A percentile compares a stretch with the other conserved stretches of the same genome.
These are phyloP conservation scores for Neurospora sp. DNA, from an alignment of 2,329 filamentous ascomycete species.

Conservation along the genomic window DNA sequence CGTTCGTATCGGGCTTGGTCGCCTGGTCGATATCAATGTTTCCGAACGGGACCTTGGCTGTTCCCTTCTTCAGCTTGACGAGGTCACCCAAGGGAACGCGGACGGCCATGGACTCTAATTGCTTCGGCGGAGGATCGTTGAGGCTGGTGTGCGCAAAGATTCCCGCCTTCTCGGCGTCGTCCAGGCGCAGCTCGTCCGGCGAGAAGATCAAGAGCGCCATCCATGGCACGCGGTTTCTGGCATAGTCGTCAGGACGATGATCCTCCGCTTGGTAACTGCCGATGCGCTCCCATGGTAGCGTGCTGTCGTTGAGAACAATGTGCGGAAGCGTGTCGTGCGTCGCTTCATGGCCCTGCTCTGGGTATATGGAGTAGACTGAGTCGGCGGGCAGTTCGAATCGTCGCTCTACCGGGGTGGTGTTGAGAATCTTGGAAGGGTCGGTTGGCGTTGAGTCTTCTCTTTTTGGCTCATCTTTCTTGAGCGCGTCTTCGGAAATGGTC, in stretches of 20 bases:
- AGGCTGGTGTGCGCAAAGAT: constrained; percentile 10
- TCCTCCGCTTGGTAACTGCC: constrained; percentile 12
- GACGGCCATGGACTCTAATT: constrained; percentile 17
- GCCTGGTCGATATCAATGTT: background rate
- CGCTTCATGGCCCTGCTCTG: constrained; percentile 29
- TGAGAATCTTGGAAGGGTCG: background rate
- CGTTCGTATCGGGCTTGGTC: constrained; percentile 10
- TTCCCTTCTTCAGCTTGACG: background rate
- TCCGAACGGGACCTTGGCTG: background rate
- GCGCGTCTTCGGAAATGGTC: background rate
- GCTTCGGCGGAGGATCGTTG: constrained; percentile 7
- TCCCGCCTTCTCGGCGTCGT: constrained; percentile 8
- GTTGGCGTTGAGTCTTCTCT: background rate
- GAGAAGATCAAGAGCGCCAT: constrained; percentile 28
- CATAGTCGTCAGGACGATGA: background rate
- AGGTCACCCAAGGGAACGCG: constrained; percentile 15
- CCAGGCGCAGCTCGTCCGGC: constrained; percentile 20
- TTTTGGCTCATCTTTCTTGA: background rate
- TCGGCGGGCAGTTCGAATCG: constrained; percentile 24
- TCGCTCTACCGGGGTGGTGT: background rate
- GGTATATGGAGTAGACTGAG: constrained; percentile 28
- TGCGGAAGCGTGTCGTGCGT: constrained; percentile 29
- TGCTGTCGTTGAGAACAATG: constrained; percentile 32
- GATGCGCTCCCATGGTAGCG: constrained; percentile 32
- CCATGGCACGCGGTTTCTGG: constrained; percentile 28